Evolutionary conservation across 2,329 filamentous ascomycete species (phyloP).

Genomic region (Trichoderma citrinoviride): DNA sequence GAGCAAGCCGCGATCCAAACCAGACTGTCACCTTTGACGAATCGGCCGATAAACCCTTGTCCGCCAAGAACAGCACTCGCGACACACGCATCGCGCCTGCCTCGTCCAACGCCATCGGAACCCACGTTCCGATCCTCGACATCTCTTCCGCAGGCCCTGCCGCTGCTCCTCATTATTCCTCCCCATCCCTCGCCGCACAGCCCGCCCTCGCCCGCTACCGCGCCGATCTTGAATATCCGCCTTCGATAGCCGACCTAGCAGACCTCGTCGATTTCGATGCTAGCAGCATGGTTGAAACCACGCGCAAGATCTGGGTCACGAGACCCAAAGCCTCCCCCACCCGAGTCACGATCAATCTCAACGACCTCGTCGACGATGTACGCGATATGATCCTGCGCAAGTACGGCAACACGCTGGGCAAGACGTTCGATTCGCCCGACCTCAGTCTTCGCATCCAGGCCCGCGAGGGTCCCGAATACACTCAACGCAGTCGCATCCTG

Average conservation of each 20-base stretch:
- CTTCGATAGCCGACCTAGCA: not conserved
- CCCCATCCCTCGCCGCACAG: slow-evolving; percentile 15
- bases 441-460: slow-evolving; percentile 74
- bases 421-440: slow-evolving; percentile 86
- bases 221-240: slow-evolving; percentile 25
- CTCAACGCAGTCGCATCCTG: slow-evolving; percentile 63
- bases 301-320: slow-evolving; percentile 92
- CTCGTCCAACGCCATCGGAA: not conserved
- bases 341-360: slow-evolving; percentile 77
- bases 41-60: not conserved
- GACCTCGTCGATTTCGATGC: slow-evolving; percentile 33
- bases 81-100: not conserved
- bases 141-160: not conserved
- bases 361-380: slow-evolving; percentile 91
- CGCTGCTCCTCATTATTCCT: not conserved
- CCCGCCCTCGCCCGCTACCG: slow-evolving; percentile 25
- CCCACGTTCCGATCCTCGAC: not conserved
- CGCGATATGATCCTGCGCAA: slow-evolving; percentile 89
- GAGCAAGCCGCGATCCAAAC: slow-evolving; percentile 17
- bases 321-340: slow-evolving; percentile 82
- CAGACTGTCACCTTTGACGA: slow-evolving; percentile 8
- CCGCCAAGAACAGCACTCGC: not conserved
- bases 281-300: slow-evolving; percentile 60
- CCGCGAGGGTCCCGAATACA: slow-evolving; percentile 51
- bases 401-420: slow-evolving; percentile 89